Evolutionary conservation across 1,139 yeast genomes (phyloP).

Genomic region (Debaryomyces sp.): DNA sequence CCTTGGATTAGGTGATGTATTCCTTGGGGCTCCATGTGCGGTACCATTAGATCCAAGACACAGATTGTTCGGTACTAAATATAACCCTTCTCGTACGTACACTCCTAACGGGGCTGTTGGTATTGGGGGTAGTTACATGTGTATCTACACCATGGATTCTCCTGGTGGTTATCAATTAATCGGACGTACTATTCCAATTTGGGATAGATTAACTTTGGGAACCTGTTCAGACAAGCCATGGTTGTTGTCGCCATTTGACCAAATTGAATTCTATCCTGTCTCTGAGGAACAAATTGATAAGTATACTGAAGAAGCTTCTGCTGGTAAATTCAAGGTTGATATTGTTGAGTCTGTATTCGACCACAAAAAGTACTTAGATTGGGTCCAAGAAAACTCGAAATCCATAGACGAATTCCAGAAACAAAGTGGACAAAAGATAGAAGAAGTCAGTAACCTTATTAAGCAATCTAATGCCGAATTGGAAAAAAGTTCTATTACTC

Average conservation of each 20-base stretch:
- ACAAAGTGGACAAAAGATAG: constrained; percentile 80
- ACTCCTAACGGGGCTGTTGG: constrained; percentile 98
- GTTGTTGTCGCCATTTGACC: constrained; percentile 90
- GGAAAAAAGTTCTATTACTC: constrained; percentile 45
- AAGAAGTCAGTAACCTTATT: constrained; percentile 80
- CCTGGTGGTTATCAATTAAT: constrained; percentile 98
- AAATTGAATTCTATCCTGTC: constrained; percentile 91
- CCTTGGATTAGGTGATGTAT: constrained; percentile 94
- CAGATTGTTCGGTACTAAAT: constrained; percentile 87
- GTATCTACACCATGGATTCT: constrained; percentile 96
- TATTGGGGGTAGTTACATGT: constrained; percentile 98
- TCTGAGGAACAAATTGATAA: constrained; percentile 77
- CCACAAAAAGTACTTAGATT: constrained; percentile 72
- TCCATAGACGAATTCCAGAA: constrained; percentile 70
- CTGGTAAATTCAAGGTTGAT: constrained; percentile 78
- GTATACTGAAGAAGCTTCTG: constrained; percentile 71
- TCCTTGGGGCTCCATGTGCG: constrained; percentile 97
- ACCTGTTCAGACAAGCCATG: constrained; percentile 77
- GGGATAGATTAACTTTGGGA: constrained; percentile 91
- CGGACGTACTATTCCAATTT: constrained; percentile 95
- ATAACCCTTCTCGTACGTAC: constrained; percentile 93
- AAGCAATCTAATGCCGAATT: constrained; percentile 83
- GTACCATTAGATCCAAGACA: constrained; percentile 97
- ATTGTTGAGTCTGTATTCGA: constrained; percentile 80
- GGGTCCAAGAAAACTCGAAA: constrained; percentile 73